Percentiles rank a stretch among this genome's conserved stretches.
phyloP scores from a whole-genome alignment of 257 asterid species.

The Voacanga thouarsii region DNA sequence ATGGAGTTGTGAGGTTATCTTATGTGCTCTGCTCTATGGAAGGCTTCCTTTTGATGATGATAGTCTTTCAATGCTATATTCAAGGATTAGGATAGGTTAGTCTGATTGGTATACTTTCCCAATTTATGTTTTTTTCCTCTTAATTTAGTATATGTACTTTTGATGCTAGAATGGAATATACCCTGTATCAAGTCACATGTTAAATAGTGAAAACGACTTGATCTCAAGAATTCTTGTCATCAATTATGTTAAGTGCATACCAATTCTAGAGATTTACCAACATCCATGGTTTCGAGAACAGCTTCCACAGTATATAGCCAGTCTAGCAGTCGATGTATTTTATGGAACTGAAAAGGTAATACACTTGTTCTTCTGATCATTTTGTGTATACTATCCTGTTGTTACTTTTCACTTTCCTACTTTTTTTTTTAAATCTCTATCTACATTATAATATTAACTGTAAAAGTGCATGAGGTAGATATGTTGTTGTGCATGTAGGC shows the following conservation, averaged over 20 bases:
- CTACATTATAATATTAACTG: no score
- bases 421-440: background rate
- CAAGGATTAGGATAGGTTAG: conserved; percentile 48
- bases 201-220: conserved; percentile 46
- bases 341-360: conserved; percentile 33
- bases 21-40: conserved; percentile 65
- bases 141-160: background rate
- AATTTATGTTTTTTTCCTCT: no score
- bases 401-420: background rate
- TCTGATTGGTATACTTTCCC: background rate
- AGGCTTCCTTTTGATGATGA: conserved; percentile 71
- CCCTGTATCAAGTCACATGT: conserved; percentile 40
- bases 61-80: conserved; percentile 38
- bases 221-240: conserved; percentile 57
- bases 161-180: conserved; percentile 46
- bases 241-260: conserved; percentile 56
- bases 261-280: conserved; percentile 50
- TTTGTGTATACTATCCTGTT: no score
- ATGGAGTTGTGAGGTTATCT: conserved; percentile 74
- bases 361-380: background rate
- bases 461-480: background rate
- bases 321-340: conserved; percentile 25
- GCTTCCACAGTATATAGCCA: conserved; percentile 46
- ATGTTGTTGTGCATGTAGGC: background rate
- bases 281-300: conserved; percentile 60